phyloP scores from a whole-genome alignment of 2,329 filamentous ascomycete genomes.

The Tolypocladium sp. region DNA sequence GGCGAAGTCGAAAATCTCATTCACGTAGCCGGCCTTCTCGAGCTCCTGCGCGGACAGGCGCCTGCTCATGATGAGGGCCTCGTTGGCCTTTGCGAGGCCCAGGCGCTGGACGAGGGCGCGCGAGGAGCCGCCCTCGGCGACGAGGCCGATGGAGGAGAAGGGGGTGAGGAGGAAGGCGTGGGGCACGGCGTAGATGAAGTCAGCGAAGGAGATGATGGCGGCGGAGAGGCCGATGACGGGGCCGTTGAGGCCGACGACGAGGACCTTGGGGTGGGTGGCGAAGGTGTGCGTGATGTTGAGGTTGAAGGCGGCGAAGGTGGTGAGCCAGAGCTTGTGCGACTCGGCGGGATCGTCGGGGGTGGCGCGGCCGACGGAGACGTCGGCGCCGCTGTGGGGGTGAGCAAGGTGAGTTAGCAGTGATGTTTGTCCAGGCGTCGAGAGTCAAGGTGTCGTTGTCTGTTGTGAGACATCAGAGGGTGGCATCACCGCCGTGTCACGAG shows the following conservation, averaged over 20 bases:
- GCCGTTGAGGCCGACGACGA: constrained; percentile 84
- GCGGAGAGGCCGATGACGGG: constrained; percentile 84
- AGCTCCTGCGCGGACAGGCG: constrained; percentile 66
- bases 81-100: constrained; percentile 75
- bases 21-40: constrained; percentile 70
- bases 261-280: constrained; percentile 88
- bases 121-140: constrained; percentile 78
- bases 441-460: background rate
- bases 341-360: constrained; percentile 27
- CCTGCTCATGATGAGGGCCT: constrained; percentile 87
- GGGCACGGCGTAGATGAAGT: constrained; percentile 85
- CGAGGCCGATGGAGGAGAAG: constrained; percentile 81
- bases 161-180: constrained; percentile 82
- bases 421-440: background rate
- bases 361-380: constrained; percentile 52
- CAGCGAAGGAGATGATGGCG: constrained; percentile 71
- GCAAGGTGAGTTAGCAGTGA: background rate
- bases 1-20: constrained; percentile 61
- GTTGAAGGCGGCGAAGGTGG: constrained; percentile 73
- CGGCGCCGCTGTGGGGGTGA: constrained; percentile 56
- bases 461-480: background rate
- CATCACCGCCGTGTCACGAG: background rate
- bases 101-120: constrained; percentile 71
- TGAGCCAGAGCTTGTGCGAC: constrained; percentile 48
- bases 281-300: constrained; percentile 84